Evolutionary conservation across 768 basidiomycete species (phyloP).

Genomic region (Xanthoconium purpureum): DNA sequence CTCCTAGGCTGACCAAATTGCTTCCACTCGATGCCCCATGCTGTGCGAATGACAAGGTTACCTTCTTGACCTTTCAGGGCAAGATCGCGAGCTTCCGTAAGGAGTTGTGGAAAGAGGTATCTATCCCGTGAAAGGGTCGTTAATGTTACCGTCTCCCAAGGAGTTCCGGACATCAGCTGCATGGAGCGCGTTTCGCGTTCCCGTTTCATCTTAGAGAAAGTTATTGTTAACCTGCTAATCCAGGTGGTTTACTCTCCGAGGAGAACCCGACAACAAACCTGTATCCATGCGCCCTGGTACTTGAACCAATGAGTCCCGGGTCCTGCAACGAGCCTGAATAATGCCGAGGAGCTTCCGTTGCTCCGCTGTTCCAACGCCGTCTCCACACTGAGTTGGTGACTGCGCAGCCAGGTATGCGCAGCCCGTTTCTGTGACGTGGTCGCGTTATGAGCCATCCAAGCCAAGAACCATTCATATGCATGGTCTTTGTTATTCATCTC

Average conservation of each 20-base stretch:
- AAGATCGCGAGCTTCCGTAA: slow-evolving; percentile 86
- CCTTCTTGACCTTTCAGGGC: slow-evolving; percentile 87
- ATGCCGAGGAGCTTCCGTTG: slow-evolving; percentile 86
- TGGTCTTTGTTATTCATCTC: slow-evolving; percentile 96
- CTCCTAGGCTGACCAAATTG: slow-evolving; percentile 90
- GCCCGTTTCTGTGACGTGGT: slow-evolving; percentile 28
- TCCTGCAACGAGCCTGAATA: slow-evolving; percentile 94
- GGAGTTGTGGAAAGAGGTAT: slow-evolving; percentile 69
- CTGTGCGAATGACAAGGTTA: slow-evolving; percentile 92
- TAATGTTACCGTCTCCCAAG: slow-evolving; percentile 96
- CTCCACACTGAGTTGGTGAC: slow-evolving; percentile 93
- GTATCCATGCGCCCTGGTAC: slow-evolving; percentile 92
- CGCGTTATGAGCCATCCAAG: slow-evolving; percentile 87
- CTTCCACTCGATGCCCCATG: slow-evolving; percentile 96
- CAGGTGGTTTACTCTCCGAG: neutral
- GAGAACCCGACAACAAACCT: slow-evolving; percentile 46
- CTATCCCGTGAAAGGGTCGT: slow-evolving; percentile 91
- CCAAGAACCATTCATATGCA: slow-evolving; percentile 93
- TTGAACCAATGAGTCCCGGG: slow-evolving; percentile 93
- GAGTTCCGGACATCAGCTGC: slow-evolving; percentile 85
- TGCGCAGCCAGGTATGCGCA: slow-evolving; percentile 52
- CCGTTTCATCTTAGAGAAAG: slow-evolving; percentile 70
- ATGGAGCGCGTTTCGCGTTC: slow-evolving; percentile 92
- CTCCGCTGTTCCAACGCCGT: slow-evolving; percentile 85
- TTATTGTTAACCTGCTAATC: neutral